Evolutionary conservation across 768 basidiomycete genomes (phyloP).

Genomic region (Galerina sulciceps): DNA sequence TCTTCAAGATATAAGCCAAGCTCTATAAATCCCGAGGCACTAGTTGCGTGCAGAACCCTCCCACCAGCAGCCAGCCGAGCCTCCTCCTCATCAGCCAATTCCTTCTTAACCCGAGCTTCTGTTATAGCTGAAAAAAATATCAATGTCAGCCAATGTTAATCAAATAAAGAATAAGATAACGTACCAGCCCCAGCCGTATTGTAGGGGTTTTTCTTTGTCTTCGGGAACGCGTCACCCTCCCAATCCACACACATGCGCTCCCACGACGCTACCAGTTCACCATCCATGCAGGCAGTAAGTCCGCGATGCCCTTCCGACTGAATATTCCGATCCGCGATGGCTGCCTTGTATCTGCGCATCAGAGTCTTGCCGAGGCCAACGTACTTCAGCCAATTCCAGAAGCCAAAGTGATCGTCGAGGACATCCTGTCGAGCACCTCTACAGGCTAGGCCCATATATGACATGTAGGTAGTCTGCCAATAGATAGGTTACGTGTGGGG

Average conservation of each 20-base stretch:
- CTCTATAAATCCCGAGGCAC: constrained; percentile 11
- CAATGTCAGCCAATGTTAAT: neutral
- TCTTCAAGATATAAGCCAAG: constrained; percentile 22
- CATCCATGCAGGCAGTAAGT: constrained; percentile 7
- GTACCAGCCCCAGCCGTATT: neutral
- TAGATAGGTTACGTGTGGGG: no score
- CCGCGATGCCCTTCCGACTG: constrained; percentile 15
- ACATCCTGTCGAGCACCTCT: constrained; percentile 30
- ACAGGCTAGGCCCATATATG: no score
- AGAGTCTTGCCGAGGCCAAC: constrained; percentile 20
- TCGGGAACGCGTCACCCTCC: constrained; percentile 12
- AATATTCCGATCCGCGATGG: constrained; percentile 16
- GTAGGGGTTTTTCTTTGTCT: constrained; percentile 12
- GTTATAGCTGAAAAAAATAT: neutral
- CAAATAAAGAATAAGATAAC: neutral
- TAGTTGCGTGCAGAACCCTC: constrained; percentile 9
- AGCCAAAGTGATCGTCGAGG: constrained; percentile 34
- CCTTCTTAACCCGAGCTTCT: constrained; percentile 5
- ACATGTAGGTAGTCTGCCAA: no score
- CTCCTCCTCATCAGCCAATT: constrained; percentile 2
- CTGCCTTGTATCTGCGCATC: constrained; percentile 8
- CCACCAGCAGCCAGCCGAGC: neutral
- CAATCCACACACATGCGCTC: constrained; percentile 16
- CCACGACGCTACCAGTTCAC: constrained; percentile 7
- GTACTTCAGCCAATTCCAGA: constrained; percentile 34